Evolutionary conservation across 768 basidiomycete species (phyloP), one percentile per base, ranked within the genome.

Genomic region (Lactarius sanguifluus): DNA sequence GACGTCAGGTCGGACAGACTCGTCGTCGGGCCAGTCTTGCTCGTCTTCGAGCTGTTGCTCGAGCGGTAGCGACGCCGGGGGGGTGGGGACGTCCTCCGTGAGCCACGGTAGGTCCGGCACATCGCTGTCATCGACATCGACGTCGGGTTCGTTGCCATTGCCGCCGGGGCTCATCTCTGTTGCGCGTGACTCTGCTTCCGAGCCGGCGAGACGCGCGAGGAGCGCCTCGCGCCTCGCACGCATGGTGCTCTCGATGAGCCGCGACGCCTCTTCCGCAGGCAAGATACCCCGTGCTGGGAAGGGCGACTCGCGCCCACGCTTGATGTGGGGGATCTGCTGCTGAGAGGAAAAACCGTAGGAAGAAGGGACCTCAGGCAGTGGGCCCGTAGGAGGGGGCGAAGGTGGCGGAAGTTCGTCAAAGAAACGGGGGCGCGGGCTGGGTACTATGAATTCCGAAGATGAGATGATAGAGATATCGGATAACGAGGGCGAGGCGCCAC

Each of bases 211-310:
- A 16, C 62, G 64, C 38, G 28, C 59, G 30, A 40, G 57, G 56
- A 47, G 34, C 52, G 16, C 57, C 18, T 60, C 59, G 18, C 56
- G 59, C 20, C 61, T 43, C 9, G 36, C 59, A 30, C 59, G 61
- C 23, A 45, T 45, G 34, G 71, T 67, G 34, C 70, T 66, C 36
- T 68, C 73, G 55, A 73, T 64, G 30, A 71, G 69, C 52, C 64
- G 60, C 5, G 70, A 62, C 32, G 71, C 70, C 40, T 70, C 71
- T 62, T 62, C 68, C 41, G 58, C 74, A 58, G 65, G 73, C 7
- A 77, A 64, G n/a, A 82, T 67, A 23, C 83, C 82, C 12, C 74
- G 75, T n/a, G 78, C 60, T 28, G 85, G 85, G 75, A 86, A 85
- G 0, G 85, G 83, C 16, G 78, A 69, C 70, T 83, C 80, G 45